Conservation (phyloP, 768 basidiomycete genomes). For the Tulasnella sp. region DNA sequence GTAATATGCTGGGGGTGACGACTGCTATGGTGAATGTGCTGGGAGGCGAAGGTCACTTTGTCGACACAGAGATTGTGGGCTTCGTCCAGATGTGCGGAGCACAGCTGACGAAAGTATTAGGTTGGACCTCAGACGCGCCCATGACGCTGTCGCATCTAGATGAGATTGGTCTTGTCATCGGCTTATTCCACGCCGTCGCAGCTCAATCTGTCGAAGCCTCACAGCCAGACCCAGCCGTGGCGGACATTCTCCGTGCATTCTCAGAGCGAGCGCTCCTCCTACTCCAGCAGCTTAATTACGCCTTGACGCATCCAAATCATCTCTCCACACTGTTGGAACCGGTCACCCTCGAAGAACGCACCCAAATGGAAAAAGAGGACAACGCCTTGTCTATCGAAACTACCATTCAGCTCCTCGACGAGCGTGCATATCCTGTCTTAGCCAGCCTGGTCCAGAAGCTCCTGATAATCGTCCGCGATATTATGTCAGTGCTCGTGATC, state of each 20-base stretch:
- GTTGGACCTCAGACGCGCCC: constrained; percentile 71
- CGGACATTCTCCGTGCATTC: constrained; percentile 50
- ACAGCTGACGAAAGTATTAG: constrained; percentile 64
- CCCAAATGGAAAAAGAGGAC: constrained; percentile 51
- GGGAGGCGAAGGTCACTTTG: constrained; percentile 53
- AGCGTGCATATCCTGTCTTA: constrained; percentile 57
- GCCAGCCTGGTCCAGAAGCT: constrained; percentile 61
- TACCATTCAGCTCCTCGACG: constrained; percentile 42
- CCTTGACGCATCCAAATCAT: constrained; percentile 83
- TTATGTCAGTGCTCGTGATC: constrained; percentile 56
- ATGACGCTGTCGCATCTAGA: constrained; percentile 68
- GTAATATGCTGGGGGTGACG: constrained; percentile 70
- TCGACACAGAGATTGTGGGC: constrained; percentile 75
- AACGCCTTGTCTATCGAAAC: constrained; percentile 26
- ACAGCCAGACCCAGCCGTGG: constrained; percentile 41
- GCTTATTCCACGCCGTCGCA: constrained; percentile 66
- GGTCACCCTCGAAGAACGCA: constrained; percentile 61
- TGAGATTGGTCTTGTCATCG: constrained; percentile 71
- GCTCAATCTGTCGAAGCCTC: constrained; percentile 33
- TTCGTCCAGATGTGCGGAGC: constrained; percentile 76
- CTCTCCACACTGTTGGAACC: constrained; percentile 73
- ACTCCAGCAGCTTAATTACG: constrained; percentile 81
- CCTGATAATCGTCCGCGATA: constrained; percentile 56
- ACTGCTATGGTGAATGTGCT: constrained; percentile 56
- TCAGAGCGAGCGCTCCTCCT: constrained; percentile 56